A percentile compares a stretch with the other conserved stretches of the same genome.
phyloP scores from a whole-genome alignment of 768 basidiomycete species.

The Serendipita sp. region DNA sequence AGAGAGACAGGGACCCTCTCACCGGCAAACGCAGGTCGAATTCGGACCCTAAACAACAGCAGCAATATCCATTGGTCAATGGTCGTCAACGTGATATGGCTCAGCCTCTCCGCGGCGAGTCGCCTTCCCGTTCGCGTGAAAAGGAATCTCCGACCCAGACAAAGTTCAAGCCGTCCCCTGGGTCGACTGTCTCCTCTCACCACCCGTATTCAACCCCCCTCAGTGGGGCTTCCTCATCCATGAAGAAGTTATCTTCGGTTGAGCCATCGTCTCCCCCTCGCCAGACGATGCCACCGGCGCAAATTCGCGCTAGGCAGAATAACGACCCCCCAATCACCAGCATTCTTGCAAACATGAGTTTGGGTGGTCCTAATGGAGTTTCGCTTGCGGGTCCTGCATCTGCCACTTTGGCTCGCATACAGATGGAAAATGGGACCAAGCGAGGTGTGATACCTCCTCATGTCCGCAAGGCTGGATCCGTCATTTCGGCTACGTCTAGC shows the following conservation, averaged over 20 bases:
- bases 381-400: neutral
- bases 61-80: neutral
- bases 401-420: neutral
- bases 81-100: neutral
- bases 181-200: slow-evolving; percentile 12
- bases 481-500: slow-evolving; percentile 9
- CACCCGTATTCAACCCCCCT: slow-evolving; percentile 13
- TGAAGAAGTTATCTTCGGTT: slow-evolving; percentile 23
- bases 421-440: neutral
- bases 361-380: neutral
- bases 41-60: neutral
- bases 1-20: neutral
- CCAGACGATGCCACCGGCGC: slow-evolving; percentile 37
- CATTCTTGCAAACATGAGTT: neutral
- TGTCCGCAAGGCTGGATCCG: slow-evolving; percentile 8
- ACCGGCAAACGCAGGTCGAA: slow-evolving; percentile 4
- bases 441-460: slow-evolving; percentile 4
- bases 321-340: slow-evolving; percentile 1
- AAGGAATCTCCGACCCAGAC: neutral
- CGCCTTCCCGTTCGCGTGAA: neutral
- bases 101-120: neutral
- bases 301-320: neutral
- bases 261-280: slow-evolving; percentile 20
- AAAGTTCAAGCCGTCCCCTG: slow-evolving; percentile 13
- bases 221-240: slow-evolving; percentile 15